A percentile compares a stretch with the other conserved stretches of the same genome.
Conservation (phyloP, 2,329 filamentous ascomycete species). For the Arthroderma sp. region DNA sequence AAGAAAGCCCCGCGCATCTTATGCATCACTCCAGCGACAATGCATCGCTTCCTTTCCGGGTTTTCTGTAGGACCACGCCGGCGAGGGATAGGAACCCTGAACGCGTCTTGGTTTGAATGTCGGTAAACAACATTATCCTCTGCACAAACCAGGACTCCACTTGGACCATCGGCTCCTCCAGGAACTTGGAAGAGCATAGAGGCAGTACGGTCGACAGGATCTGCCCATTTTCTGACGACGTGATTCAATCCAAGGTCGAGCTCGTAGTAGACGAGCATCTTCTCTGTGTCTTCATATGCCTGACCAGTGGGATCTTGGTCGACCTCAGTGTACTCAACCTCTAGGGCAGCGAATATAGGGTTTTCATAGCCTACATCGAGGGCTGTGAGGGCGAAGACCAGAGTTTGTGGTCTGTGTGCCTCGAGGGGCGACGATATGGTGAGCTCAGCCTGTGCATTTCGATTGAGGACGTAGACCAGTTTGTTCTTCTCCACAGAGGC, state of each 20-base stretch:
- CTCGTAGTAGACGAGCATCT: constrained; percentile 91
- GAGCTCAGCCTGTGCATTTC: constrained; percentile 85
- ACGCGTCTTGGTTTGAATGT: constrained; percentile 87
- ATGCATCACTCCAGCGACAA: constrained; percentile 91
- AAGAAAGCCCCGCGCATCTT: constrained; percentile 96
- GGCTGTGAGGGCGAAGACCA: constrained; percentile 78
- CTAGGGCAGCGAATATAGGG: constrained; percentile 86
- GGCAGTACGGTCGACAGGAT: constrained; percentile 79
- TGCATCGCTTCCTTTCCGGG: constrained; percentile 73
- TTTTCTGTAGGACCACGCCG: constrained; percentile 82
- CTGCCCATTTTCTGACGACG: constrained; percentile 91
- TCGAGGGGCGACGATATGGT: constrained; percentile 96
- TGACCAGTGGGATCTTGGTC: constrained; percentile 84
- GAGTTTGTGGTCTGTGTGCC: constrained; percentile 81
- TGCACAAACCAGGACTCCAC: constrained; percentile 86
- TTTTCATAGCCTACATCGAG: constrained; percentile 96
- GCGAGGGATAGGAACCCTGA: constrained; percentile 78
- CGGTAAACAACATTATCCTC: constrained; percentile 92
- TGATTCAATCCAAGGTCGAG: constrained; percentile 94
- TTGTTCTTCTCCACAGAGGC: constrained; percentile 98
- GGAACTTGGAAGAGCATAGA: constrained; percentile 91
- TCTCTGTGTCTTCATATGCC: constrained; percentile 71
- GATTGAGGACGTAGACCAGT: constrained; percentile 94
- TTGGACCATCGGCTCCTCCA: constrained; percentile 83
- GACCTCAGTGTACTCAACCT: constrained; percentile 82